A percentile compares a stretch with the other conserved stretches of the same genome.
phyloP scores from a whole-genome alignment of 2,329 filamentous ascomycete genomes.

The Ophiostoma pallidulum region DNA sequence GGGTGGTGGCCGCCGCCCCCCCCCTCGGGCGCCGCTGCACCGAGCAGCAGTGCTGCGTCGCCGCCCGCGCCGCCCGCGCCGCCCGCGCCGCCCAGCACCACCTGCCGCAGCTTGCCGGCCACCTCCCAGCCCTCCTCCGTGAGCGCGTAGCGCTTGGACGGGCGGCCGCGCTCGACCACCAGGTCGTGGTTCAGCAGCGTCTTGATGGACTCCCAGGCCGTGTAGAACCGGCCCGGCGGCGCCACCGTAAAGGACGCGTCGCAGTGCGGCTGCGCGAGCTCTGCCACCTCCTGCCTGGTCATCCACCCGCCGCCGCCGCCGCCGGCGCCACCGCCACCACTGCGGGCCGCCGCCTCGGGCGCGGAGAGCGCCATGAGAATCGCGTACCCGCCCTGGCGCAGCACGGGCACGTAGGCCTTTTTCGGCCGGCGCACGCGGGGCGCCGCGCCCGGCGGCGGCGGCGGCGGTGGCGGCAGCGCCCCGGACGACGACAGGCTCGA shows the following conservation, averaged over 20 bases:
- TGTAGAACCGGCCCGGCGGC: conserved; percentile 62
- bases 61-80: not conserved
- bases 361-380: conserved; percentile 58
- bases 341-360: conserved; percentile 42
- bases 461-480: not conserved
- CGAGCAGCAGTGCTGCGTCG: too few relatives aligned
- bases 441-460: conserved; percentile 21
- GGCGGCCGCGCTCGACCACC: conserved; percentile 61
- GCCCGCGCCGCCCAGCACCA: conserved; percentile 8
- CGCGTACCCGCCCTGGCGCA: conserved; percentile 67
- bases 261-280: conserved; percentile 59
- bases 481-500: not conserved
- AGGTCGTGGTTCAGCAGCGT: conserved; percentile 64
- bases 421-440: conserved; percentile 28
- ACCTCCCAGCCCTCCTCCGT: conserved; percentile 74
- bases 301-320: conserved; percentile 42
- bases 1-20: too few relatives aligned
- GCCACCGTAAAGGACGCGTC: conserved; percentile 61
- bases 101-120: conserved; percentile 52
- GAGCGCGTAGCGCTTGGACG: conserved; percentile 56
- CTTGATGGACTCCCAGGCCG: conserved; percentile 77
- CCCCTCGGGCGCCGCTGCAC: too few relatives aligned
- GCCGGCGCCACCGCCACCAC: conserved; percentile 34
- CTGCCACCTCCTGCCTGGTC: conserved; percentile 59
- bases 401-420: conserved; percentile 61